These are phyloP conservation scores for Pythium dissimile DNA, from an alignment of 352 stramenopile genomes.

Conservation along the genomic window DNA sequence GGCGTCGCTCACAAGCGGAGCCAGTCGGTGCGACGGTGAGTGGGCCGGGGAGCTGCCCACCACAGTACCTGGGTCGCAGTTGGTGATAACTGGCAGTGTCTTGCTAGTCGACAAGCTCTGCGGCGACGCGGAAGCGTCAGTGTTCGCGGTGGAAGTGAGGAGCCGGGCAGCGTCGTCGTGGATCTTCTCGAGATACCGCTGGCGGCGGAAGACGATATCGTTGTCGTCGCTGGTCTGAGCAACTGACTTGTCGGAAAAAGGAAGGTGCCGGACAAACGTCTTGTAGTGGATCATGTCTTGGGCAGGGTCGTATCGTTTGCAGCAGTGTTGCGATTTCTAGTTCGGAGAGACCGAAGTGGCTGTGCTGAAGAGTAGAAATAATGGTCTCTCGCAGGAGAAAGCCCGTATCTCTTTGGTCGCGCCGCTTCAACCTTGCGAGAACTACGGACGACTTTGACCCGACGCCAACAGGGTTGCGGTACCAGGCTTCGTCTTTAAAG, in stretches of 20 bases:
- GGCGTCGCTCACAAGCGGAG: not conserved
- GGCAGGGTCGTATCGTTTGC: conserved; percentile 24
- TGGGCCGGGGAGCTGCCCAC: conserved; percentile 10
- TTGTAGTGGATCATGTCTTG: conserved; percentile 38
- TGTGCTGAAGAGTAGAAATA: conserved; percentile 28
- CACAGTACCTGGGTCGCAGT: conserved; percentile 12
- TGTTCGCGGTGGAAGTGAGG: not conserved
- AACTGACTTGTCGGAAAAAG: conserved; percentile 24
- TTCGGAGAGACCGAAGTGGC: conserved; percentile 38
- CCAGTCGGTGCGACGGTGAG: conserved; percentile 3
- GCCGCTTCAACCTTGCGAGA: conserved; percentile 36
- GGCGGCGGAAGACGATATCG: conserved; percentile 39
- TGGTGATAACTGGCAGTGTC: conserved; percentile 7
- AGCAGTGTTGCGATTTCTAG: conserved; percentile 30
- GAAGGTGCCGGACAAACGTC: conserved; percentile 39
- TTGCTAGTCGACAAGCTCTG: too few species aligned
- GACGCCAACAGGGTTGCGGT: conserved; percentile 39
- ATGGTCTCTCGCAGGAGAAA: conserved; percentile 32
- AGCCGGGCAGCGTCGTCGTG: conserved; percentile 22
- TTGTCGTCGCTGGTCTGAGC: conserved; percentile 17
- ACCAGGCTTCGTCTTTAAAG: conserved; percentile 63
- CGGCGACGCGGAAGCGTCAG: not conserved
- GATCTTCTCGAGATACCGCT: conserved; percentile 48
- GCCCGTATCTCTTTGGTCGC: conserved; percentile 33
- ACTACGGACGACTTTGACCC: conserved; percentile 50